Base-by-base conservation (phyloP, 2,329 filamentous ascomycete genomes). In the Sporothrix luriei region DNA sequence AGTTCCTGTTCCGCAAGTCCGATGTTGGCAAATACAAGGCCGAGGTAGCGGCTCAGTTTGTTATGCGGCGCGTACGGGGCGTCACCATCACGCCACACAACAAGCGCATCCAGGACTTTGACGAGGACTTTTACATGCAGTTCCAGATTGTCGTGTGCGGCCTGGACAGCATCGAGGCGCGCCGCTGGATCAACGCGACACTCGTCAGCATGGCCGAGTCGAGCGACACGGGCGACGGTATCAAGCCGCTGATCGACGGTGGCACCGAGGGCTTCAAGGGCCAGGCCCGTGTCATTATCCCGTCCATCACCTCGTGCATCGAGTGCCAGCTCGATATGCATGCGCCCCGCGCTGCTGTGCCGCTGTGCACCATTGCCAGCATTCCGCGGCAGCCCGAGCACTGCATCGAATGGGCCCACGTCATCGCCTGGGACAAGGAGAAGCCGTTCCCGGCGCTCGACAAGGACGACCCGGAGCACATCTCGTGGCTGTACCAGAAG, bases 241-340 rank as follows among this genome's bases (percentile, higher is more conserved):
- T 97, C 74, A 99, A 97, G 80, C 95, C 96, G 5, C 83, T 99
- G 70, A 93, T 99, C 73, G 95, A 99, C 79, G 96, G 95, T 68
- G 95, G 95, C 73, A 99, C 95, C 16, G 95, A 99, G 84, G 89
- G 94, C 65, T 98, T 99, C 87, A 99, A 98, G 81, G 95, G 95
- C 66, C 96, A 99, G 78, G 91, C 94, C 1, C 88, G 94, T 76
- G 94, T 99, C 71, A 91, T 99, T 71, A 83, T 98, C 26, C 95
- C 95, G 0, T 94, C 92, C 4, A 87, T 99, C 76, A 96, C 94
- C 21, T 97, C 93, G 26, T 99, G 95, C 78, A 96, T 99, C 76
- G 95, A 99, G 82, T 99, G 95, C 77, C 95, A 99, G 77, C 88
- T 99, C 38, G 95, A 98, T 78, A 97, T 99, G 91, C 94, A 98